Percentiles rank a stretch among this genome's conserved stretches.
These are phyloP conservation scores for Durusdinium trenchii DNA, from an alignment of 73 alveolate genomes.

Conservation along the genomic window DNA sequence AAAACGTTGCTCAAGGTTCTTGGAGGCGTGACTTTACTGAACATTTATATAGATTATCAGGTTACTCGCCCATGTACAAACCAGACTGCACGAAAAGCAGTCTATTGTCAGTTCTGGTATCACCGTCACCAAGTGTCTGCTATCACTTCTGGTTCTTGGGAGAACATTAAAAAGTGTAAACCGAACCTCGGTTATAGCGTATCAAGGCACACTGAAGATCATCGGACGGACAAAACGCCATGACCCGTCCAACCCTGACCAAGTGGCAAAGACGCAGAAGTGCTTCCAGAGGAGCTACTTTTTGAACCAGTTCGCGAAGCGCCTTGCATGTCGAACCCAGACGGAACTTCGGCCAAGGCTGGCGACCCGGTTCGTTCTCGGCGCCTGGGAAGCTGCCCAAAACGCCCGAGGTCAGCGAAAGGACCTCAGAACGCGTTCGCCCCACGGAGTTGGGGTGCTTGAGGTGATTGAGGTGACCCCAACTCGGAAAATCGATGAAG, in stretches of 20 bases:
- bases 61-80: too few species aligned
- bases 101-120: too few species aligned
- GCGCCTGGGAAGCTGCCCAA: constrained; percentile 21
- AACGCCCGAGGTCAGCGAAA: constrained; percentile 24
- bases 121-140: too few species aligned
- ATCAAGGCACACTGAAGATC: too few species aligned
- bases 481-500: too few species aligned
- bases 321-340: background rate
- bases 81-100: too few species aligned
- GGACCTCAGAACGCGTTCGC: constrained; percentile 35
- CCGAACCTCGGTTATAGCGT: too few species aligned
- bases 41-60: too few species aligned
- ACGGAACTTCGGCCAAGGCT: background rate
- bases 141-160: too few species aligned
- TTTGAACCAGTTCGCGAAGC: background rate
- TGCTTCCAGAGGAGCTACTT: constrained; percentile 29
- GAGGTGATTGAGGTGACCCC: background rate
- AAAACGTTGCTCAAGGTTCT: too few species aligned
- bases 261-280: background rate
- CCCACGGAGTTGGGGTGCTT: background rate
- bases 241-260: background rate
- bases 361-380: background rate
- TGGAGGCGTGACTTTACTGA: too few species aligned
- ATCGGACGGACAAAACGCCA: background rate
- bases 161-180: too few species aligned